Conservation (phyloP, 75 land plant genomes). For the Adiantum capillusveneris region DNA sequence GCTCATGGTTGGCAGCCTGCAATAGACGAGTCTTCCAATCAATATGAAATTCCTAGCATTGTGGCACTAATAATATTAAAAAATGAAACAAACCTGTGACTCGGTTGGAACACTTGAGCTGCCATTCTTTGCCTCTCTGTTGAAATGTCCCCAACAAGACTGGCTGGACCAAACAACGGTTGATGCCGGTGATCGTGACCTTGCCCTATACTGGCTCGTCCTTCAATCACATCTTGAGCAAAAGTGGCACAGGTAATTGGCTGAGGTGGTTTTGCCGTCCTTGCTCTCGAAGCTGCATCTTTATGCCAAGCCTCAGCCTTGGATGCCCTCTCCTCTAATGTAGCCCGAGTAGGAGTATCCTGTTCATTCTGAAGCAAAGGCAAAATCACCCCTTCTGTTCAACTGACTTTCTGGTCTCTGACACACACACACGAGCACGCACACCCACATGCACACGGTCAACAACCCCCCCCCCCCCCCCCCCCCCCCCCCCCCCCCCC, state of each 20-base stretch:
- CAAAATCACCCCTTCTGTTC: neutral
- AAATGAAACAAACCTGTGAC: conserved; percentile 63
- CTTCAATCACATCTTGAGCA: conserved; percentile 97
- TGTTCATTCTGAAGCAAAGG: conserved; percentile 37
- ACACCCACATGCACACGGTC: too few relatives aligned
- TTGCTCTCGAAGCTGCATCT: conserved; percentile 47
- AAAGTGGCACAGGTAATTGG: conserved; percentile 97
- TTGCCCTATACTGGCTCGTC: conserved; percentile 63
- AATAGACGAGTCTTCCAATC: neutral
- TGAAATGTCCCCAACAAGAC: conserved; percentile 63
- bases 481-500: too few relatives aligned
- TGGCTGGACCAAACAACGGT: conserved; percentile 90
- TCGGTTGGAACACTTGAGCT: conserved; percentile 95
- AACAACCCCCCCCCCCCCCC: too few relatives aligned
- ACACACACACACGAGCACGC: too few relatives aligned
- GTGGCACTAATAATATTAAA: too few relatives aligned
- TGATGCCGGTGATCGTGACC: conserved; percentile 74
- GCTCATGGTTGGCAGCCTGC: conserved; percentile 95
- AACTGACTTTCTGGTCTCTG: too few relatives aligned
- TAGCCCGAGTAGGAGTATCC: conserved; percentile 35
- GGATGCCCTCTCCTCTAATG: conserved; percentile 65
- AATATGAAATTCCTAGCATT: too few relatives aligned
- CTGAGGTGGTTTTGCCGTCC: conserved; percentile 56
- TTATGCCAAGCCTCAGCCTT: conserved; percentile 88
- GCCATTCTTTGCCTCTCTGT: conserved; percentile 83